Evolutionary conservation across 345 rosid genomes (phyloP).

Genomic region (Euphorbia pulcherrima): DNA sequence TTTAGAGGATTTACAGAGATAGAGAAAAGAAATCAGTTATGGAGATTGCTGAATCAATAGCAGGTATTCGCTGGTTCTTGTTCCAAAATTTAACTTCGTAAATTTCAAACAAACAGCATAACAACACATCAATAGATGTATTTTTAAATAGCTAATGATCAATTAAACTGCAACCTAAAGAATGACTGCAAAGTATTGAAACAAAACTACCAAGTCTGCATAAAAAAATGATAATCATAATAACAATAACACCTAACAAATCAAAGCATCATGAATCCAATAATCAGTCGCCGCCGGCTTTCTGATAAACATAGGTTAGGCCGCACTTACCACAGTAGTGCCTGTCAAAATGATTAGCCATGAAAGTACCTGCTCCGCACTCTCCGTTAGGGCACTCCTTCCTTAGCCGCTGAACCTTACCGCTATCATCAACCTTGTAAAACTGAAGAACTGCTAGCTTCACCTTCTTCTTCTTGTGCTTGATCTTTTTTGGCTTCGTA

Average conservation of each 20-base stretch:
- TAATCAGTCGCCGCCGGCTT: constrained; percentile 19
- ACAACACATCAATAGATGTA: too few species aligned
- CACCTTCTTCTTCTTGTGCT: constrained; percentile 33
- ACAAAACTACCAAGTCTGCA: not conserved
- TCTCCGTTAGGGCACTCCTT: constrained; percentile 29
- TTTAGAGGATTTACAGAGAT: too few species aligned
- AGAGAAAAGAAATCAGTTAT: too few species aligned
- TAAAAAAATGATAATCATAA: too few species aligned
- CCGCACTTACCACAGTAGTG: constrained; percentile 32
- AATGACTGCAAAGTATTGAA: not conserved
- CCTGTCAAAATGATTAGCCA: constrained; percentile 26
- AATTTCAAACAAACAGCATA: not conserved
- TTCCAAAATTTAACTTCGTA: too few species aligned
- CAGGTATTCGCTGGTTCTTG: too few species aligned
- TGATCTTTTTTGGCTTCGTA: constrained; percentile 31
- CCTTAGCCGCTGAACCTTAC: constrained; percentile 22
- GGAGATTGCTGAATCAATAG: too few species aligned
- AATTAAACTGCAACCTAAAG: not conserved
- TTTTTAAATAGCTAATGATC: not conserved
- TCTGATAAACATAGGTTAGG: constrained; percentile 28
- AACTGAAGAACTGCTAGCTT: constrained; percentile 27
- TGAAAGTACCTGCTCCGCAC: constrained; percentile 26
- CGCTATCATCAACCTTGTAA: constrained; percentile 26
- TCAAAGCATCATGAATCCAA: not conserved
- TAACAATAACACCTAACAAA: not conserved